Evolutionary conservation across 1,139 yeast genomes (phyloP).

Genomic region (Diutina neorugosa): DNA sequence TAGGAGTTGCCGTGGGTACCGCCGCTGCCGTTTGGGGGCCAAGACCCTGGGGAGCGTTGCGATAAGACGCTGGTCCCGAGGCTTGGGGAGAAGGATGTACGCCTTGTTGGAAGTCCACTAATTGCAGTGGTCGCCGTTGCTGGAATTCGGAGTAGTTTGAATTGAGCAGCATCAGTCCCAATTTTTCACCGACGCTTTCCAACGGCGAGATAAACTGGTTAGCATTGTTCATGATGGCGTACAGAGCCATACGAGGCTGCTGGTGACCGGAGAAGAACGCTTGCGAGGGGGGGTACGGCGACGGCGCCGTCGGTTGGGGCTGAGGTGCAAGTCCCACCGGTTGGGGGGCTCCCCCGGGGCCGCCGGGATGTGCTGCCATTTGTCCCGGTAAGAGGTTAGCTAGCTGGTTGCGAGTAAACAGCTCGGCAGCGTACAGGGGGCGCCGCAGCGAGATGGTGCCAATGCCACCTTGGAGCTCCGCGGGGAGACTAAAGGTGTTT

Average conservation of each 20-base stretch:
- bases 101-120: constrained; percentile 20
- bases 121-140: constrained; percentile 33
- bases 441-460: constrained; percentile 50
- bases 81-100: neutral
- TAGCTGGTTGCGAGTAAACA: constrained; percentile 25
- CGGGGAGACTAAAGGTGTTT: constrained; percentile 34
- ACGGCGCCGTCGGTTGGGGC: neutral
- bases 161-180: constrained; percentile 15
- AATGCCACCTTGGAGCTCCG: constrained; percentile 53
- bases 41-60: neutral
- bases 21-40: neutral
- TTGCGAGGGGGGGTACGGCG: constrained; percentile 3
- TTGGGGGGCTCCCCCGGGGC: neutral
- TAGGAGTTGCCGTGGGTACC: neutral
- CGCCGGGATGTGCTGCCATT: neutral
- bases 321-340: neutral
- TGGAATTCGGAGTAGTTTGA: constrained; percentile 29
- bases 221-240: neutral
- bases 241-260: neutral
- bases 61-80: neutral
- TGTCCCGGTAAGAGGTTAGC: neutral
- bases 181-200: neutral
- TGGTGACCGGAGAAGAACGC: neutral
- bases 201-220: neutral
- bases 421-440: constrained; percentile 56